Evolutionary conservation across 768 basidiomycete genomes (phyloP).

Genomic region (Leucosporidium scottii): DNA sequence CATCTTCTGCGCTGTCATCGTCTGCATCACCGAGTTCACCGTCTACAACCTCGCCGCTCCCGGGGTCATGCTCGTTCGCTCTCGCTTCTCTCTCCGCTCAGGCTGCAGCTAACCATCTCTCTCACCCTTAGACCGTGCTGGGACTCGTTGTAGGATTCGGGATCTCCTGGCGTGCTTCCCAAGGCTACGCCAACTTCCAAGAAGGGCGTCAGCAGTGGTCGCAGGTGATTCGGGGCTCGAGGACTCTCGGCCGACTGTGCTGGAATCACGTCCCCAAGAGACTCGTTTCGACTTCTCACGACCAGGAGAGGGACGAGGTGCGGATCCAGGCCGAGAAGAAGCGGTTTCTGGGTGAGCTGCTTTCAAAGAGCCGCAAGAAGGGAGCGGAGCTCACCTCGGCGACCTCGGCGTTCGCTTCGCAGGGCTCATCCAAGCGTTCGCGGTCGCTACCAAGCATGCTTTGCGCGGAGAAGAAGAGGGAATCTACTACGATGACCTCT

Average conservation of each 20-base stretch:
- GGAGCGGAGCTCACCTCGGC: not conserved
- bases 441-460: not conserved
- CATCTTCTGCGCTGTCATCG: not conserved
- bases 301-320: not conserved
- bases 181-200: not conserved
- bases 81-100: not conserved
- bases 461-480: not conserved
- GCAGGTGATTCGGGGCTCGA: not conserved
- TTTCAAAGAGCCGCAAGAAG: not conserved
- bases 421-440: slow-evolving; percentile 1
- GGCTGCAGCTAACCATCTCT: not conserved
- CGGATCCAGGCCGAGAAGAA: not conserved
- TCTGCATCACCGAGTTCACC: not conserved
- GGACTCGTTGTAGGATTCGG: not conserved
- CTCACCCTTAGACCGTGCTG: not conserved
- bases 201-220: not conserved
- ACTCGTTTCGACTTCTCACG: not conserved
- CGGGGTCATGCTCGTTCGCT: not conserved
- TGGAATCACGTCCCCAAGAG: not conserved
- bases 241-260: not conserved
- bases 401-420: not conserved
- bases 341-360: not conserved
- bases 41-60: not conserved
- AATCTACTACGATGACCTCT: not conserved
- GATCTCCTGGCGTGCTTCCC: not conserved